phyloP scores from a whole-genome alignment of 2,329 filamentous ascomycete species.

The Alternaria sp. region DNA sequence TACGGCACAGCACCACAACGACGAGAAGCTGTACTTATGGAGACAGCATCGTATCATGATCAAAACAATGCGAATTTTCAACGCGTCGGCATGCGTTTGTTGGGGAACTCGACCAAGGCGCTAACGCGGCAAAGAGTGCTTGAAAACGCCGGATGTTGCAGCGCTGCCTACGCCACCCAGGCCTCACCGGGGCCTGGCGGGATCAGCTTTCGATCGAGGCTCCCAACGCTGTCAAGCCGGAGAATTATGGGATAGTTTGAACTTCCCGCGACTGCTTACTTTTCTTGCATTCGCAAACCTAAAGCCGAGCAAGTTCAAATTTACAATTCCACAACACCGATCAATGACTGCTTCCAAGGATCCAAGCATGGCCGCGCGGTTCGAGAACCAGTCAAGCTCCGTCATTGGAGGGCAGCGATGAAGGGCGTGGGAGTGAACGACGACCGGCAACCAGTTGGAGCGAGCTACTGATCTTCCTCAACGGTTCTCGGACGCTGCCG shows the following conservation, averaged over 20 bases:
- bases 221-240: slow-evolving; percentile 13
- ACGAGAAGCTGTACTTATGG: background rate
- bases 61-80: slow-evolving; percentile 7
- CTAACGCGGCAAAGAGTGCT: slow-evolving; percentile 21
- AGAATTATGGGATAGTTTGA: slow-evolving; percentile 11
- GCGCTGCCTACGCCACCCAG: slow-evolving; percentile 20
- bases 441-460: slow-evolving; percentile 6
- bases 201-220: slow-evolving; percentile 8
- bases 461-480: background rate
- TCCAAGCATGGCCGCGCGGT: background rate
- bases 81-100: slow-evolving; percentile 31
- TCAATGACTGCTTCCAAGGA: background rate
- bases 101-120: slow-evolving; percentile 21
- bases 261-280: background rate
- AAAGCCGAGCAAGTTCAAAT: slow-evolving; percentile 8
- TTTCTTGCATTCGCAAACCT: slow-evolving; percentile 2
- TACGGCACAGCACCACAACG: slow-evolving; percentile 1
- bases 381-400: slow-evolving; percentile 12
- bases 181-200: slow-evolving; percentile 15
- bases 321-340: slow-evolving; percentile 6
- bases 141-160: slow-evolving; percentile 28
- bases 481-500: slow-evolving; percentile 4
- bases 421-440: slow-evolving; percentile 3
- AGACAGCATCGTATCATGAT: background rate
- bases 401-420: slow-evolving; percentile 18